Evolutionary conservation across 495 filamentous ascomycete species (phyloP).

Genomic region (Achaetomiella virescens): DNA sequence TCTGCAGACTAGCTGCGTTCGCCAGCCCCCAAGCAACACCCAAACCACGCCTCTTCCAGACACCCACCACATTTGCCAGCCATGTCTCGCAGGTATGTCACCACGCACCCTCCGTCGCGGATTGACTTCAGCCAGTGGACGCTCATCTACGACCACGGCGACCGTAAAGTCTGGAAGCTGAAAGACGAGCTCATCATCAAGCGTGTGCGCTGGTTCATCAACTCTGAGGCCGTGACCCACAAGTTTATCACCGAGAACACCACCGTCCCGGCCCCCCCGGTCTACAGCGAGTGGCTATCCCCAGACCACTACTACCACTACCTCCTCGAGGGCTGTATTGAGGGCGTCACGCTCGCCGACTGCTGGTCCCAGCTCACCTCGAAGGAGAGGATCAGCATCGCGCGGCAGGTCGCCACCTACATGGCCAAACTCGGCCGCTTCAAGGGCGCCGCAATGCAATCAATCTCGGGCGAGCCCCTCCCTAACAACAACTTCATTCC

Average conservation of each 20-base stretch:
- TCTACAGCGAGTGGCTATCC: slow-evolving; percentile 7
- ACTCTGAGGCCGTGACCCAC: background rate
- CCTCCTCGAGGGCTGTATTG: background rate
- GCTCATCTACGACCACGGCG: background rate
- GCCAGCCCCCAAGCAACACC: too few relatives aligned
- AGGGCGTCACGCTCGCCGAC: background rate
- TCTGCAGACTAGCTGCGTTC: too few relatives aligned
- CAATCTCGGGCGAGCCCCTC: background rate
- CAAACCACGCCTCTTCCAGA: too few relatives aligned
- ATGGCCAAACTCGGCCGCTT: background rate
- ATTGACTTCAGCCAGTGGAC: too few relatives aligned
- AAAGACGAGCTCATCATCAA: background rate
- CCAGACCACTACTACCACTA: background rate
- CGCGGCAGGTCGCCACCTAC: background rate
- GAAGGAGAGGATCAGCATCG: background rate
- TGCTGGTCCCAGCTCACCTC: background rate
- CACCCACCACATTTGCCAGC: too few relatives aligned
- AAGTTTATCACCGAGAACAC: background rate
- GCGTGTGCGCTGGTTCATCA: background rate
- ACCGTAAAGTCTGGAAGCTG: background rate
- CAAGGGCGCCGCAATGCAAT: background rate
- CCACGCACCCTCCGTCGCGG: too few relatives aligned
- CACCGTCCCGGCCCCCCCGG: background rate
- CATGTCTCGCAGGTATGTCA: too few relatives aligned
- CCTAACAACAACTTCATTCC: slow-evolving; percentile 7